Evolutionary conservation across 768 basidiomycete species (phyloP).

Genomic region (Macrolepiota fuliginosa): DNA sequence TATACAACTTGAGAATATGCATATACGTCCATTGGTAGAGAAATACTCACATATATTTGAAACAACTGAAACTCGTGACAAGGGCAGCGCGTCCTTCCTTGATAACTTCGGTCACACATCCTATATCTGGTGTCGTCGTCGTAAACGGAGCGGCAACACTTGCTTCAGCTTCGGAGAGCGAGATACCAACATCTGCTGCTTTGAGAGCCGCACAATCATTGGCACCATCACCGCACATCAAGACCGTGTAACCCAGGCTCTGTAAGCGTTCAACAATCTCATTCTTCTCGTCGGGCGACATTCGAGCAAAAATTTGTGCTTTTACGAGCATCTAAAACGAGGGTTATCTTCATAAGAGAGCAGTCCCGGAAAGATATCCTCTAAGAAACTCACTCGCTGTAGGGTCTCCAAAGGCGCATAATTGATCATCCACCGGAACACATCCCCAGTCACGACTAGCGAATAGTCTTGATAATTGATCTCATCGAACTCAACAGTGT

Average conservation of each 20-base stretch:
- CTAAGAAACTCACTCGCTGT: constrained; percentile 67
- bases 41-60: constrained; percentile 95
- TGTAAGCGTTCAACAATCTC: constrained; percentile 96
- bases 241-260: constrained; percentile 88
- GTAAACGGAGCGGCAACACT: constrained; percentile 99
- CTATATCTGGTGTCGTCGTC: constrained; percentile 88
- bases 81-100: constrained; percentile 94
- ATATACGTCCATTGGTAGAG: neutral
- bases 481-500: constrained; percentile 68
- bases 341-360: neutral
- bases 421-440: constrained; percentile 98
- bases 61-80: constrained; percentile 98
- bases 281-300: constrained; percentile 99
- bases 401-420: constrained; percentile 91
- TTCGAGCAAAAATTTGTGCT: constrained; percentile 93
- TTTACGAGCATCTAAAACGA: constrained; percentile 88
- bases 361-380: neutral
- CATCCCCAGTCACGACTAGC: constrained; percentile 89
- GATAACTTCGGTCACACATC: constrained; percentile 95
- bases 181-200: constrained; percentile 97
- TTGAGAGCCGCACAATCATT: constrained; percentile 99
- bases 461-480: constrained; percentile 84
- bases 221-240: constrained; percentile 99
- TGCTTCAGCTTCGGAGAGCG: constrained; percentile 96
- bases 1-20: constrained; percentile 29